Conservation (phyloP, 2,329 filamentous ascomycete genomes). For the Ophiostoma perfectum region DNA sequence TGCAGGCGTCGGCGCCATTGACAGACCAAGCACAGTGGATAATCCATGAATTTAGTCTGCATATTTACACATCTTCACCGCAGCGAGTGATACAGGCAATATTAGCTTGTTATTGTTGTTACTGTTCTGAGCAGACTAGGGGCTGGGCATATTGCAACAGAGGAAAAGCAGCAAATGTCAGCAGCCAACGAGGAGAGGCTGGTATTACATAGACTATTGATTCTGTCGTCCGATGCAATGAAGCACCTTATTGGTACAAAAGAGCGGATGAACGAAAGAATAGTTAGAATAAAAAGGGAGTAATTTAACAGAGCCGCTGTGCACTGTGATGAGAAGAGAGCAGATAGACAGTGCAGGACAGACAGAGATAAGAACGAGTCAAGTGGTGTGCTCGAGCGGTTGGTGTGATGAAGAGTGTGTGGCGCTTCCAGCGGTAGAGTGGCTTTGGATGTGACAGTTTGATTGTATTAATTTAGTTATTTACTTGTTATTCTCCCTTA, state of each 20-base stretch:
- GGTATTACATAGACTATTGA: conserved; percentile 1
- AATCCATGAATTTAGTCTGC: not conserved
- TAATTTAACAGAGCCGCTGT: not conserved
- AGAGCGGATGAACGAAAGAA: not conserved
- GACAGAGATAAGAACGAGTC: not conserved
- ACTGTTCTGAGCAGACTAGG: not conserved
- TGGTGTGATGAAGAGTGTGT: conserved; percentile 1
- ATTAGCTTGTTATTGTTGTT: not conserved
- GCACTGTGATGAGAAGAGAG: not conserved
- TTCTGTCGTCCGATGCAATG: not conserved
- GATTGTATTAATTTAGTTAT: not conserved
- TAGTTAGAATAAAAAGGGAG: no score
- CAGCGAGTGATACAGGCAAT: not conserved
- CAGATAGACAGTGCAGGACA: not conserved
- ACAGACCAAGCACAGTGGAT: not conserved
- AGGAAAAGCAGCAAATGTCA: not conserved
- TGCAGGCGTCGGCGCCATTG: not conserved
- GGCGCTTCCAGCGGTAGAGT: not conserved
- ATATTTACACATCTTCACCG: not conserved
- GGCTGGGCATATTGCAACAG: not conserved
- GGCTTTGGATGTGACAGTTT: not conserved
- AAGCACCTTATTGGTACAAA: not conserved
- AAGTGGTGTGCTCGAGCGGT: conserved; percentile 1
- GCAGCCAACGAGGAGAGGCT: not conserved
- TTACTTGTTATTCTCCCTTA: no score